phyloP scores from a whole-genome alignment of 176 grass and related monocot genomes.

The Secale cereale region DNA sequence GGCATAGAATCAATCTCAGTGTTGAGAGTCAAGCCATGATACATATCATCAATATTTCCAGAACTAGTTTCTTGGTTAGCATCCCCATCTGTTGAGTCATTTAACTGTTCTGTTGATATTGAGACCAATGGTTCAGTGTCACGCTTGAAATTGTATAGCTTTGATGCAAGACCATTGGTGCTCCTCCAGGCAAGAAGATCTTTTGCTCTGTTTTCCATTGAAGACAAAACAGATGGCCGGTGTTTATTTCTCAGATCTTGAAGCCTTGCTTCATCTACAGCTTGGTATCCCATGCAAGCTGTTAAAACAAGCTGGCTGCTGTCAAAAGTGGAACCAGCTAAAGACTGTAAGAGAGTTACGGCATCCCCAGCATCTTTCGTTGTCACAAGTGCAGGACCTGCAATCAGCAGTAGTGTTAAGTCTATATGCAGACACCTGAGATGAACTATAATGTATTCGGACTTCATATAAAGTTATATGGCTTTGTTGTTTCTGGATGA shows the following conservation, averaged over 20 bases:
- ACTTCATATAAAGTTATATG: background rate
- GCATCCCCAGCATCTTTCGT: constrained; percentile 99
- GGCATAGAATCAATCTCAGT: constrained; percentile 70
- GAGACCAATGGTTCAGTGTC: constrained; percentile 69
- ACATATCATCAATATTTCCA: constrained; percentile 46
- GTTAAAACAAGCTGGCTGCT: constrained; percentile 98
- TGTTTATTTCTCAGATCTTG: constrained; percentile 87
- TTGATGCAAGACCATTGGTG: constrained; percentile 78
- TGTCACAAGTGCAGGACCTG: constrained; percentile 95
- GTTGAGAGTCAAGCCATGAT: constrained; percentile 56
- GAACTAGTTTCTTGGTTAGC: constrained; percentile 46
- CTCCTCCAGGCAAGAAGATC: constrained; percentile 64
- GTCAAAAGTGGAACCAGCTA: constrained; percentile 96
- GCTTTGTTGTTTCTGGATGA: background rate
- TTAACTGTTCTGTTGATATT: constrained; percentile 47
- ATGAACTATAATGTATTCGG: constrained; percentile 11
- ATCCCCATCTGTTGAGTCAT: constrained; percentile 39
- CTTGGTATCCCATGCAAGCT: constrained; percentile 95
- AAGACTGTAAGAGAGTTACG: constrained; percentile 89
- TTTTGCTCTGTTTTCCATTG: constrained; percentile 90
- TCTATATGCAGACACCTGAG: background rate
- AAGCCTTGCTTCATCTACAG: constrained; percentile 69
- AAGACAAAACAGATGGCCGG: constrained; percentile 78
- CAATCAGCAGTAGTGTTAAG: constrained; percentile 17
- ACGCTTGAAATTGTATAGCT: constrained; percentile 82